These are phyloP conservation scores for Hapsidospora chrysogenum DNA, from an alignment of 495 filamentous ascomycete genomes.

Conservation along the genomic window DNA sequence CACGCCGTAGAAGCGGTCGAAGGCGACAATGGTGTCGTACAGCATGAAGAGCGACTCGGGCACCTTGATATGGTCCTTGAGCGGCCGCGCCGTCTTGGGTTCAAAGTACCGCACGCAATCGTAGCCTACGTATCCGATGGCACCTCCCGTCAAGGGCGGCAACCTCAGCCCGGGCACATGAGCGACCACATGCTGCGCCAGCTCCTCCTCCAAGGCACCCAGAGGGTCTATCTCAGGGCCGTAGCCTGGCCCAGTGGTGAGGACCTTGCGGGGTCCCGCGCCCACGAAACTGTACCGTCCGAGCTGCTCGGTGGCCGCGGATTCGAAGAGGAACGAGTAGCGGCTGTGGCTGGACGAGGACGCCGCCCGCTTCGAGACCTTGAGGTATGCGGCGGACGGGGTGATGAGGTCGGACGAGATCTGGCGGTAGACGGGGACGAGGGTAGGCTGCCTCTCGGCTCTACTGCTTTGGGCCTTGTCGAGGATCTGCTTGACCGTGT, in stretches of 20 bases:
- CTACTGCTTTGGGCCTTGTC: not conserved
- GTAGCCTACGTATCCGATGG: conserved; percentile 91
- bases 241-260: conserved; percentile 79
- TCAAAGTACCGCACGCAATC: conserved; percentile 97
- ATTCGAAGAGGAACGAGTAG: conserved; percentile 82
- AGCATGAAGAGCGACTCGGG: conserved; percentile 97
- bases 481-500: conserved; percentile 1
- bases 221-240: conserved; percentile 71
- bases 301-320: conserved; percentile 81
- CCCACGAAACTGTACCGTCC: conserved; percentile 92
- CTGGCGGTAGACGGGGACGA: conserved; percentile 71
- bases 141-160: conserved; percentile 76
- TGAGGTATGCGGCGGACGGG: conserved; percentile 80
- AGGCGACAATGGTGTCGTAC: conserved; percentile 86
- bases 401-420: conserved; percentile 86
- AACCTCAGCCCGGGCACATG: conserved; percentile 64
- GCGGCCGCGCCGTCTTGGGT: conserved; percentile 68
- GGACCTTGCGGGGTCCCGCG: conserved; percentile 67
- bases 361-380: conserved; percentile 57
- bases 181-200: conserved; percentile 59
- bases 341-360: conserved; percentile 9
- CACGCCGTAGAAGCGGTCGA: conserved; percentile 85
- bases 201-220: conserved; percentile 59
- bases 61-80: conserved; percentile 75
- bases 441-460: conserved; percentile 33